Evolutionary conservation across 192 early-diverging fungal genomes (phyloP).

Genomic region (Coemansia brasiliensis): DNA sequence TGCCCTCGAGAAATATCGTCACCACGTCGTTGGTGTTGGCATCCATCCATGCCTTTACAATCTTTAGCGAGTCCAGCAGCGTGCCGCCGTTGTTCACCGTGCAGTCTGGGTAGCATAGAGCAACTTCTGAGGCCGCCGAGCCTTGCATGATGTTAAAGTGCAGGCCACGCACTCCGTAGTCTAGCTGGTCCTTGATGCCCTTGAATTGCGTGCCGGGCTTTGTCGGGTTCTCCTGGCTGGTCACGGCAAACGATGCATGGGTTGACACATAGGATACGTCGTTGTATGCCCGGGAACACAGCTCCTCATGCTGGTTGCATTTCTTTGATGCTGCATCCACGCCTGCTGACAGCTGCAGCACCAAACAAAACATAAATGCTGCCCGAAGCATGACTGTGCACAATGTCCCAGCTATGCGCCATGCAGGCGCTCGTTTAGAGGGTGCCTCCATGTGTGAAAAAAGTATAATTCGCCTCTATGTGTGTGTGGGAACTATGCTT

Average conservation of each 20-base stretch:
- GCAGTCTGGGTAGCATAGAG: conserved; percentile 47
- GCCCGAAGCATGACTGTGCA: neutral
- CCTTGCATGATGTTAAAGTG: conserved; percentile 44
- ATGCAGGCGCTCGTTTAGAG: neutral
- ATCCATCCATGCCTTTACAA: conserved; percentile 44
- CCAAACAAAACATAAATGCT: neutral
- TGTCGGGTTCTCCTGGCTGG: conserved; percentile 11
- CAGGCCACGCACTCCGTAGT: conserved; percentile 51
- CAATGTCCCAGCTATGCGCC: neutral
- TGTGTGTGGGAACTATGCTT: neutral
- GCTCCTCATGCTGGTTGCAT: conserved; percentile 49
- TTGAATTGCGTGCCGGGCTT: conserved; percentile 48
- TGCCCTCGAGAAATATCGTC: conserved; percentile 47
- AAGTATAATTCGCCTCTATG: neutral
- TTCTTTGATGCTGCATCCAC: conserved; percentile 11
- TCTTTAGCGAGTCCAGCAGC: conserved; percentile 29
- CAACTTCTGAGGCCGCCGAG: conserved; percentile 22
- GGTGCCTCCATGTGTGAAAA: neutral
- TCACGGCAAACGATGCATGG: conserved; percentile 48
- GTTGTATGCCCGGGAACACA: conserved; percentile 48
- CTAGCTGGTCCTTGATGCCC: conserved; percentile 39
- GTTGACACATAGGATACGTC: conserved; percentile 42
- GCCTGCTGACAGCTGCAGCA: conserved; percentile 20
- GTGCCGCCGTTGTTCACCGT: conserved; percentile 42
- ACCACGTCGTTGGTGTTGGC: conserved; percentile 43